Conservation (phyloP, 192 early-diverging fungal genomes). For the Polychytrium aggregatum region DNA sequence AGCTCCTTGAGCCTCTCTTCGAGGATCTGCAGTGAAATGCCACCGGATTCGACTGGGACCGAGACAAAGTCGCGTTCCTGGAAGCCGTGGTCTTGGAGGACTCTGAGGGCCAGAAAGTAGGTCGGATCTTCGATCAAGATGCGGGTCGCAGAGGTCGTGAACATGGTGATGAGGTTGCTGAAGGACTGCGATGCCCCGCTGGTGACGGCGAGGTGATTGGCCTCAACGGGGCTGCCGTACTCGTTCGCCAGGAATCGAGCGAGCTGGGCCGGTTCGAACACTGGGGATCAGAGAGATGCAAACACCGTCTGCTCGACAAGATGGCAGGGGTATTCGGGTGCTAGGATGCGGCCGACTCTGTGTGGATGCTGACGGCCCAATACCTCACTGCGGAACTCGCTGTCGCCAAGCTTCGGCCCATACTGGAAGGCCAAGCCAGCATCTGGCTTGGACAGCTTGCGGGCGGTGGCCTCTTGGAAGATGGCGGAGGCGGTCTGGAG, state of each 20-base stretch:
- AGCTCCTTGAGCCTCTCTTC: no score
- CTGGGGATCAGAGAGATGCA: no score
- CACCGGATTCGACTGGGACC: conserved; percentile 20
- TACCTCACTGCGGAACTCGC: conserved; percentile 6
- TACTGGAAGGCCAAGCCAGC: conserved; percentile 20
- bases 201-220: conserved; percentile 11
- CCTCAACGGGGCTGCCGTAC: conserved; percentile 11
- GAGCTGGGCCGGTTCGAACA: conserved; percentile 3
- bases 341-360: background rate
- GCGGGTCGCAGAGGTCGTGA: conserved; percentile 15
- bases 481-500: conserved; percentile 9
- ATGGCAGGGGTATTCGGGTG: background rate
- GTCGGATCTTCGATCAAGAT: conserved; percentile 34
- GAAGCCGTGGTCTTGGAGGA: conserved; percentile 29
- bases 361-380: background rate
- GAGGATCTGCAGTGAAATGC: conserved; percentile 3
- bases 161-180: conserved; percentile 22
- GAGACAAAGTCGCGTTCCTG: background rate
- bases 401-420: conserved; percentile 19
- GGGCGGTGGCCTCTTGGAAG: conserved; percentile 4
- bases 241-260: conserved; percentile 17
- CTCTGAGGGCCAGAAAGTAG: conserved; percentile 31
- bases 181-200: conserved; percentile 31
- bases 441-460: conserved; percentile 1
- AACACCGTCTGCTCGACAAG: background rate